phyloP scores from a whole-genome alignment of 495 filamentous ascomycete species.

The Baudoinia panamericana region DNA sequence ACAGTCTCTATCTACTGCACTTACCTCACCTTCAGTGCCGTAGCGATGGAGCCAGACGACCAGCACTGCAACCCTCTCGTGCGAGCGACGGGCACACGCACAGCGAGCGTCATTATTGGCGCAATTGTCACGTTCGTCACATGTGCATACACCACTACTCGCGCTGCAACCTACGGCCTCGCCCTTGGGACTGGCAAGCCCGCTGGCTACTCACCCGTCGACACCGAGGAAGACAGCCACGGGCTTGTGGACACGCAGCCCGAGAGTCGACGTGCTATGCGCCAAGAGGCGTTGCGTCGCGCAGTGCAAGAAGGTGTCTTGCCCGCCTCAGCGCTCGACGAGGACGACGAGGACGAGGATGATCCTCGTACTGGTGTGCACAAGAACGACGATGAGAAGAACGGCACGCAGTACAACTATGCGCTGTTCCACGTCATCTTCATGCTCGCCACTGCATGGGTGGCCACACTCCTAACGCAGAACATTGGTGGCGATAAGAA shows the following conservation, averaged over 20 bases:
- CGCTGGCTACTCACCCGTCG: conserved; percentile 34
- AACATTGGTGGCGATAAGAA: conserved; percentile 49
- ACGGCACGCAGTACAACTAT: conserved; percentile 89
- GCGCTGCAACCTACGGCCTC: conserved; percentile 87
- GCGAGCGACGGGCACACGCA: conserved; percentile 78
- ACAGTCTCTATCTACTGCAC: conserved; percentile 98
- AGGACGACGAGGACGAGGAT: conserved; percentile 51
- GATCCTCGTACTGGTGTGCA: conserved; percentile 44
- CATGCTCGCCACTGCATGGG: conserved; percentile 90
- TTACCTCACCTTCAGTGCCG: conserved; percentile 94
- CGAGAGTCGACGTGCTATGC: conserved; percentile 69
- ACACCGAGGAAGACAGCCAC: conserved; percentile 52
- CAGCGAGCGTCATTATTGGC: conserved; percentile 75
- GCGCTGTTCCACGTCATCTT: conserved; percentile 96
- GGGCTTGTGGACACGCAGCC: conserved; percentile 85
- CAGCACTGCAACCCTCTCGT: conserved; percentile 85
- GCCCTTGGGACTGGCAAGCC: conserved; percentile 48
- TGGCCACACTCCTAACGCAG: conserved; percentile 82
- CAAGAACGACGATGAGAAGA: conserved; percentile 65
- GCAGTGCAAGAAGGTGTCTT: conserved; percentile 84
- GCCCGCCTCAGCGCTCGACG: conserved; percentile 78
- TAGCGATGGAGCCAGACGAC: conserved; percentile 97
- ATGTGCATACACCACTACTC: conserved; percentile 92
- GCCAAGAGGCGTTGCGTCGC: conserved; percentile 74
- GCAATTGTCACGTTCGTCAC: conserved; percentile 95